phyloP scores from a whole-genome alignment of 176 grass and related monocot genomes.

The bread wheat (Triticum aestivum) region DNA sequence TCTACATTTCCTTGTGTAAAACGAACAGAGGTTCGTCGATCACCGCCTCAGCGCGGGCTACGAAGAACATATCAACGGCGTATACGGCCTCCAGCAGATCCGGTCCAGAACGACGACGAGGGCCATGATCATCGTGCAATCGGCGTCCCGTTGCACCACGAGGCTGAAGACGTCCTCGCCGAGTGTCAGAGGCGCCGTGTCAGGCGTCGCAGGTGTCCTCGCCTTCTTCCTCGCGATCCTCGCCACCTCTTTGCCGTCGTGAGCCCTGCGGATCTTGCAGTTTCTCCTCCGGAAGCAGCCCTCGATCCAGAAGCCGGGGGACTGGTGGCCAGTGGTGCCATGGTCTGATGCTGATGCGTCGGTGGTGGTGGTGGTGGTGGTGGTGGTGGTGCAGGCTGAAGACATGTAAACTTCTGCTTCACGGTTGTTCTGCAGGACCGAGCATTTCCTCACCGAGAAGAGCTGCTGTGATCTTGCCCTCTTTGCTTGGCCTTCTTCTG shows the following conservation, averaged over 20 bases:
- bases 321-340: not conserved
- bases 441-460: slow-evolving; percentile 50
- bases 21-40: not conserved
- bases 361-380: not conserved
- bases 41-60: not conserved
- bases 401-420: slow-evolving; percentile 57
- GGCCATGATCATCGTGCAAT: slow-evolving; percentile 64
- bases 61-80: slow-evolving; percentile 49
- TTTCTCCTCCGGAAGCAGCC: slow-evolving; percentile 76
- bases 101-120: slow-evolving; percentile 74
- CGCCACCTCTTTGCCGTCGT: slow-evolving; percentile 60
- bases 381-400: not conserved
- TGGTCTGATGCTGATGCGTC: not conserved
- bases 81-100: slow-evolving; percentile 53
- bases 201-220: not conserved
- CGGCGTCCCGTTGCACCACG: slow-evolving; percentile 36
- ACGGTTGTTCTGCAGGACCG: slow-evolving; percentile 32
- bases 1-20: not conserved
- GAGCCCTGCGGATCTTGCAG: slow-evolving; percentile 52
- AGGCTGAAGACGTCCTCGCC: slow-evolving; percentile 85
- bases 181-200: slow-evolving; percentile 16
- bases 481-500: slow-evolving; percentile 27
- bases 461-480: slow-evolving; percentile 19
- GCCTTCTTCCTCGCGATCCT: slow-evolving; percentile 56
- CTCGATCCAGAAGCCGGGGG: slow-evolving; percentile 45